Conservation (phyloP, 352 stramenopile genomes). For the Pythium inflatum region DNA sequence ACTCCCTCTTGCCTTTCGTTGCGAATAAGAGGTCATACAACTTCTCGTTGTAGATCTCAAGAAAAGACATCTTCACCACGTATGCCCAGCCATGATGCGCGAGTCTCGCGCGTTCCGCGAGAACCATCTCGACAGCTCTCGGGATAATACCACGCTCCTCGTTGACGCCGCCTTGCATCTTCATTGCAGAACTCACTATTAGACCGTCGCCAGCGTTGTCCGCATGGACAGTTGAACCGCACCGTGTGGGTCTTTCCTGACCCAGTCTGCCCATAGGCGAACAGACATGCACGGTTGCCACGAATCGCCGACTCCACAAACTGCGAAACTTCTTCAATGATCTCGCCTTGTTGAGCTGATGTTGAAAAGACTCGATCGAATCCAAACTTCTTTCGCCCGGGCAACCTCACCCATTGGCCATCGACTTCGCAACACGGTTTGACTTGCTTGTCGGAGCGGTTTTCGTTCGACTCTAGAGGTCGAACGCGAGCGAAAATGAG, state of each 20-base stretch:
- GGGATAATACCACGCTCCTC: conserved; percentile 96
- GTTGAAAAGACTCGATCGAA: conserved; percentile 98
- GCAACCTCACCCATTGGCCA: conserved; percentile 67
- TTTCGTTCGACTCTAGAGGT: too few relatives aligned
- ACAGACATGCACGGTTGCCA: conserved; percentile 96
- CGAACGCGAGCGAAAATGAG: conserved; percentile 80
- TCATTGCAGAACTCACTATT: too few relatives aligned
- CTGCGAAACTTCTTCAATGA: conserved; percentile 97
- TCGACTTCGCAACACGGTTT: conserved; percentile 69
- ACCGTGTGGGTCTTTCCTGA: conserved; percentile 95
- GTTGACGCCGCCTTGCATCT: conserved; percentile 97
- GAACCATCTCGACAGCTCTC: conserved; percentile 96
- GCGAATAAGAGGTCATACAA: conserved; percentile 97
- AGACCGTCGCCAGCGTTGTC: too few relatives aligned
- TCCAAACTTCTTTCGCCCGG: conserved; percentile 83
- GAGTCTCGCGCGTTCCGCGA: conserved; percentile 59
- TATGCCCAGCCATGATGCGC: conserved; percentile 94
- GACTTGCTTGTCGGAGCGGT: too few relatives aligned
- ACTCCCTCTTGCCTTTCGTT: conserved; percentile 60
- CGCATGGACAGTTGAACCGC: too few relatives aligned
- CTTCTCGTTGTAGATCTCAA: conserved; percentile 99
- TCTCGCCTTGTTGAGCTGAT: conserved; percentile 90
- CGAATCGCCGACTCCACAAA: conserved; percentile 98
- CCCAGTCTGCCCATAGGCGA: conserved; percentile 95
- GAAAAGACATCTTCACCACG: conserved; percentile 95